Conservation (phyloP, 768 basidiomycete species). For the Mycena rebaudengoi region DNA sequence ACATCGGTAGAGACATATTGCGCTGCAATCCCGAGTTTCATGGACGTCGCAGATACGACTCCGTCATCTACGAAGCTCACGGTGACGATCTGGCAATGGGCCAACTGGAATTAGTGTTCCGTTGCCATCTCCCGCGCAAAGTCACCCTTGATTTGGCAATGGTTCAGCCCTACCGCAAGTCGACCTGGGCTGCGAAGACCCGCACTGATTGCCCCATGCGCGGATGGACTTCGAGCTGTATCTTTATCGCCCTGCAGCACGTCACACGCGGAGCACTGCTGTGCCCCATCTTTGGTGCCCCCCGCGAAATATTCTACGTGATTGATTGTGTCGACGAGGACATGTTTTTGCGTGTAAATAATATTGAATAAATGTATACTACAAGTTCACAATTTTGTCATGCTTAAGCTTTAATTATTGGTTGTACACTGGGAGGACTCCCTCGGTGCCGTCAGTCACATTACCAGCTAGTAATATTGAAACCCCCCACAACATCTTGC, state of each 20-base stretch:
- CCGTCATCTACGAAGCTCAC: constrained; percentile 6
- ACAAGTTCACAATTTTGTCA: no score
- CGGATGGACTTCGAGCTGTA: not conserved
- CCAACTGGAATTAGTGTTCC: constrained; percentile 7
- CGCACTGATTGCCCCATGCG: constrained; percentile 13
- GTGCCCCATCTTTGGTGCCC: not conserved
- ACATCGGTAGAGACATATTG: not conserved
- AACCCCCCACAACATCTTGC: no score
- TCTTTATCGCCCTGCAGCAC: constrained; percentile 12
- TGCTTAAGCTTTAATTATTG: no score
- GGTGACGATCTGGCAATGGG: constrained; percentile 8
- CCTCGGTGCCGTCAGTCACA: no score
- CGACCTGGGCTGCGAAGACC: not conserved
- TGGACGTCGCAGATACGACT: not conserved
- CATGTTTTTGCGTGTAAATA: constrained; percentile 3
- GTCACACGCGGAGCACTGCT: constrained; percentile 1
- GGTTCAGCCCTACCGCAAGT: constrained; percentile 6
- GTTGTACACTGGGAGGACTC: no score
- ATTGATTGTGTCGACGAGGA: constrained; percentile 10
- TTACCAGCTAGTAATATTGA: no score
- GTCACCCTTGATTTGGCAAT: constrained; percentile 4
- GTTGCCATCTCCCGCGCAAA: constrained; percentile 1
- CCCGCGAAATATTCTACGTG: not conserved
- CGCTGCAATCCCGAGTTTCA: constrained; percentile 21
- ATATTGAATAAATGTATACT: not conserved